Conservation (phyloP, 495 filamentous ascomycete species). For the Apiosordaria backusii region DNA sequence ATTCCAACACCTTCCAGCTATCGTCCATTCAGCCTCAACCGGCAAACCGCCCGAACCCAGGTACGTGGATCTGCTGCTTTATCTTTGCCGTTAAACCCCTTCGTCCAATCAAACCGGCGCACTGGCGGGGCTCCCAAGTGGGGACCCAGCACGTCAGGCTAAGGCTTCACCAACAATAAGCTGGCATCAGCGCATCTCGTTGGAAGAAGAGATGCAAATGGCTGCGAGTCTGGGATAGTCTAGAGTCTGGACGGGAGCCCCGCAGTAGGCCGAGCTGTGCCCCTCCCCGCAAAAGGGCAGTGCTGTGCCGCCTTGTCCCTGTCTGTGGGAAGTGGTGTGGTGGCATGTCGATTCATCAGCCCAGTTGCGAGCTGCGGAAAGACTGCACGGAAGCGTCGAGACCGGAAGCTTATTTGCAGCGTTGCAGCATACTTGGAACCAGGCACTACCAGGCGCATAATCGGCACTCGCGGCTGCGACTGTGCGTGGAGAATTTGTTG, state of each 20-base stretch:
- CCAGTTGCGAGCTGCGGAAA: not conserved
- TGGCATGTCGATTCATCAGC: not conserved
- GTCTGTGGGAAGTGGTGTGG: not conserved
- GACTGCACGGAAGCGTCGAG: not conserved
- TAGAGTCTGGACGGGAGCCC: not conserved
- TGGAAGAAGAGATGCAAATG: not conserved
- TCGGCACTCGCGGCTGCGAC: not conserved
- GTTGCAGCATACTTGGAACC: constrained; percentile 3
- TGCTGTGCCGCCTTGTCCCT: not conserved
- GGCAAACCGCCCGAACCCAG: not conserved
- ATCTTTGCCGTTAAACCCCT: not conserved
- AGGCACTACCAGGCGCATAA: not conserved
- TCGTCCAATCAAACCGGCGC: not conserved
- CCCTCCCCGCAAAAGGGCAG: not conserved
- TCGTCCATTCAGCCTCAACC: not conserved
- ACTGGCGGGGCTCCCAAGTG: constrained; percentile 9
- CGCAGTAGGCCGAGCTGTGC: not conserved
- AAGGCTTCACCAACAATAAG: constrained; percentile 2
- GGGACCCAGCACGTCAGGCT: not conserved
- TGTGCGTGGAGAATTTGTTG: constrained; percentile 15
- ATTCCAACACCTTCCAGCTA: not conserved
- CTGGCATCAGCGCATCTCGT: not conserved
- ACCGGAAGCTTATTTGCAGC: constrained; percentile 8
- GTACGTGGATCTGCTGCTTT: not conserved
- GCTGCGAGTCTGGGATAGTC: not conserved